Evolutionary conservation across 176 grass and related monocot species (phyloP).

Genomic region (Poa pratensis): DNA sequence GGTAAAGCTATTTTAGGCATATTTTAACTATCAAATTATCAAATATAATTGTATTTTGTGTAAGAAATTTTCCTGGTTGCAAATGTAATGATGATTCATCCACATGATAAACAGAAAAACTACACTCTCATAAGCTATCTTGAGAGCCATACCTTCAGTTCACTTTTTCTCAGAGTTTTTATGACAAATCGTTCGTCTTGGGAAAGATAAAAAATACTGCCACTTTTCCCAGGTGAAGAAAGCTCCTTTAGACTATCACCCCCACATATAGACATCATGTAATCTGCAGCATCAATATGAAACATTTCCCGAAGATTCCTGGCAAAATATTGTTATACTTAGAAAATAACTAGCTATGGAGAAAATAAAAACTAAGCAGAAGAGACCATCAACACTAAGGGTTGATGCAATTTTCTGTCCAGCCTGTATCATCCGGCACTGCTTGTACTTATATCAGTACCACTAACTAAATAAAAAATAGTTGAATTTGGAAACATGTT

Average conservation of each 20-base stretch:
- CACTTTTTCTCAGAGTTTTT: constrained; percentile 90
- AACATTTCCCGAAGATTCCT: constrained; percentile 99
- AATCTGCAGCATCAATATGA: constrained; percentile 97
- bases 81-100: constrained; percentile 30
- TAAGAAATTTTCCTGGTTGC: neutral
- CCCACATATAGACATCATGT: constrained; percentile 99
- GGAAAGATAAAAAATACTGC: constrained; percentile 97
- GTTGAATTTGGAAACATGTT: neutral
- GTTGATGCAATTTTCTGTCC: neutral
- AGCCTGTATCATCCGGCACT: constrained; percentile 13
- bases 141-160: constrained; percentile 74
- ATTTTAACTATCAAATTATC: constrained; percentile 1
- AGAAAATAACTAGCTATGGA: constrained; percentile 30
- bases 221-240: constrained; percentile 99
- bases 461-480: constrained; percentile 12
- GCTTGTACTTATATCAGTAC: neutral
- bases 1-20: constrained; percentile 35
- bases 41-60: neutral
- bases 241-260: constrained; percentile 95
- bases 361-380: constrained; percentile 1
- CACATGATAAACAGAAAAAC: constrained; percentile 25
- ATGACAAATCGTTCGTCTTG: constrained; percentile 99
- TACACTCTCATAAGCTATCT: constrained; percentile 12
- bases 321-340: constrained; percentile 23
- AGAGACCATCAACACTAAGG: neutral